These are phyloP conservation scores for Rhizophagus prolifer DNA, from an alignment of 192 early-diverging fungal species.

Conservation along the genomic window DNA sequence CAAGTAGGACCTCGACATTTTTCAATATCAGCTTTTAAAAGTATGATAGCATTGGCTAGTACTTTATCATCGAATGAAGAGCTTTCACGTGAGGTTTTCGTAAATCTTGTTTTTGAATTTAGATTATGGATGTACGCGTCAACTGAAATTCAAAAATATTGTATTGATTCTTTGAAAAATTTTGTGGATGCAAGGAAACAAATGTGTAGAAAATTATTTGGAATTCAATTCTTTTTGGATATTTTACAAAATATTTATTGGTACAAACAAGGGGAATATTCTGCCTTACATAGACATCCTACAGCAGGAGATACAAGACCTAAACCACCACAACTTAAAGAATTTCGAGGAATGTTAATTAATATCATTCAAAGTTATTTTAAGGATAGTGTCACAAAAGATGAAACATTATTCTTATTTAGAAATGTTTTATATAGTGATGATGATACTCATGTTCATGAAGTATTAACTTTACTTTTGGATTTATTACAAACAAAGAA, in stretches of 20 bases:
- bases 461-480: conserved; percentile 16
- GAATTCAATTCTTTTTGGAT: conserved; percentile 27
- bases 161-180: conserved; percentile 27
- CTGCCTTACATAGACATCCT: conserved; percentile 19
- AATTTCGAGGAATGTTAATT: conserved; percentile 14
- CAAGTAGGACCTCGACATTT: conserved; percentile 23
- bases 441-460: conserved; percentile 22
- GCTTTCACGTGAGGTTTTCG: conserved; percentile 7
- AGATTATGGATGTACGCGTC: conserved; percentile 30
- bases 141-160: conserved; percentile 29
- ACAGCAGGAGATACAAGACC: conserved; percentile 17
- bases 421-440: conserved; percentile 19
- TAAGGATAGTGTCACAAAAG: conserved; percentile 18
- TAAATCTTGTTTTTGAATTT: conserved; percentile 26
- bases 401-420: conserved; percentile 20
- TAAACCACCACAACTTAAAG: conserved; percentile 28
- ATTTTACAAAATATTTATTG: conserved; percentile 22
- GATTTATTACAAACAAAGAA: conserved; percentile 20
- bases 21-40: conserved; percentile 30
- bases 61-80: conserved; percentile 3
- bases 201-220: conserved; percentile 27
- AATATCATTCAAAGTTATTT: conserved; percentile 25
- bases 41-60: conserved; percentile 22
- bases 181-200: conserved; percentile 26
- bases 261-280: conserved; percentile 24